Percentiles rank a stretch among this genome's conserved stretches.
phyloP scores from a whole-genome alignment of 805 yeast species.

The Pichia deserticola region DNA sequence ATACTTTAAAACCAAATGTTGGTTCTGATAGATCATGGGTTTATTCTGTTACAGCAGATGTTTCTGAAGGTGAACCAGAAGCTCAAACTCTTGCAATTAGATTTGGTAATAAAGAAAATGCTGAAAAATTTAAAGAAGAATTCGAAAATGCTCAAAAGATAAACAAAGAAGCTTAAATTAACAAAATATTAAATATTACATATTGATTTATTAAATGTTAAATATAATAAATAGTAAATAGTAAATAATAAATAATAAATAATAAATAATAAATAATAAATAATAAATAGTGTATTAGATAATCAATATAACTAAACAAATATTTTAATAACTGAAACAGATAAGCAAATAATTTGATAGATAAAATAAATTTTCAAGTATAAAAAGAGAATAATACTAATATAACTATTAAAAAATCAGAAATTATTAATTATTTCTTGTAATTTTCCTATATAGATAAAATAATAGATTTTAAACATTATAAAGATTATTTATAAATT shows the following conservation, averaged over 20 bases:
- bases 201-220: too few relatives aligned
- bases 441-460: neutral
- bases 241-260: too few relatives aligned
- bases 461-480: neutral
- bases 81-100: conserved; percentile 95
- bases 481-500: neutral
- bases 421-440: neutral
- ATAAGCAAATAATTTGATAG: too few relatives aligned
- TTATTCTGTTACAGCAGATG: conserved; percentile 87
- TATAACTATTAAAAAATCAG: too few relatives aligned
- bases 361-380: too few relatives aligned
- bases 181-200: neutral
- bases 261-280: too few relatives aligned
- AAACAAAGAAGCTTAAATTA: conserved; percentile 36
- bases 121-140: conserved; percentile 89
- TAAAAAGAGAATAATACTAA: too few relatives aligned
- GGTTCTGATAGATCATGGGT: conserved; percentile 99
- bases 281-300: too few relatives aligned
- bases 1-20: conserved; percentile 81
- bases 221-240: too few relatives aligned
- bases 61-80: conserved; percentile 93
- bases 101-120: conserved; percentile 86
- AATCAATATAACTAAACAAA: too few relatives aligned
- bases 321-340: too few relatives aligned
- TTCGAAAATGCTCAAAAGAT: conserved; percentile 76